phyloP scores from a whole-genome alignment of 1,139 yeast genomes.

The Lodderomyces jiufengensis region DNA sequence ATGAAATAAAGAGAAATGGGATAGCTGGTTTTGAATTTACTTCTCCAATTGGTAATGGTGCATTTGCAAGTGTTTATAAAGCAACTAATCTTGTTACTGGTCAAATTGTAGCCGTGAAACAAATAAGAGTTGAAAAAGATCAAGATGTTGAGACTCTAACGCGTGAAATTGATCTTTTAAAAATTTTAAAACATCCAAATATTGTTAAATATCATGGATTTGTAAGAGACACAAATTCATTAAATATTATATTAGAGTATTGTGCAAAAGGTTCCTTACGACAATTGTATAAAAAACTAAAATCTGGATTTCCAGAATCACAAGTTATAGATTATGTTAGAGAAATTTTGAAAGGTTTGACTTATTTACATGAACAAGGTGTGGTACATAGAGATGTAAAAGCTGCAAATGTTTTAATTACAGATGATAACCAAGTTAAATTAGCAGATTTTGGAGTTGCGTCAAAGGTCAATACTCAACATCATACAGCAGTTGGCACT shows the following conservation, averaged over 20 bases:
- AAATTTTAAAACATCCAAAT: constrained; percentile 76
- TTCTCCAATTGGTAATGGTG: constrained; percentile 87
- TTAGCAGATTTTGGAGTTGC: constrained; percentile 83
- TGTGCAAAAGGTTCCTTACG: constrained; percentile 87
- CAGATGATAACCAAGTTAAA: constrained; percentile 58
- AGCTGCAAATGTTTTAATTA: constrained; percentile 70
- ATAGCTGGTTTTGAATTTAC: constrained; percentile 56
- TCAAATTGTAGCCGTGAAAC: constrained; percentile 81
- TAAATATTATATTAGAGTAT: constrained; percentile 69
- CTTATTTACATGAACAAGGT: constrained; percentile 65
- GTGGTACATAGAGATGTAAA: constrained; percentile 77
- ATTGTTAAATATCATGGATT: constrained; percentile 91
- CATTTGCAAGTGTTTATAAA: constrained; percentile 89
- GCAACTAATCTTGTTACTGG: constrained; percentile 66
- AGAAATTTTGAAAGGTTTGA: constrained; percentile 74
- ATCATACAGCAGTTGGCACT: constrained; percentile 55
- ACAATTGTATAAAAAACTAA: constrained; percentile 55
- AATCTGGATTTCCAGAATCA: constrained; percentile 55
- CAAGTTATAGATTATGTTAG: constrained; percentile 57
- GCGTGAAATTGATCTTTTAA: constrained; percentile 85
- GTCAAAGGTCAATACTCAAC: constrained; percentile 47
- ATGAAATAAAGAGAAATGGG: constrained; percentile 38
- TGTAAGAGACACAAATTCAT: constrained; percentile 60
- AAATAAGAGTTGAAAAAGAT: constrained; percentile 54
- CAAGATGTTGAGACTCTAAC: constrained; percentile 50